These are phyloP conservation scores for Ilyonectria robusta DNA, from an alignment of 2,329 filamentous ascomycete genomes.

Conservation along the genomic window DNA sequence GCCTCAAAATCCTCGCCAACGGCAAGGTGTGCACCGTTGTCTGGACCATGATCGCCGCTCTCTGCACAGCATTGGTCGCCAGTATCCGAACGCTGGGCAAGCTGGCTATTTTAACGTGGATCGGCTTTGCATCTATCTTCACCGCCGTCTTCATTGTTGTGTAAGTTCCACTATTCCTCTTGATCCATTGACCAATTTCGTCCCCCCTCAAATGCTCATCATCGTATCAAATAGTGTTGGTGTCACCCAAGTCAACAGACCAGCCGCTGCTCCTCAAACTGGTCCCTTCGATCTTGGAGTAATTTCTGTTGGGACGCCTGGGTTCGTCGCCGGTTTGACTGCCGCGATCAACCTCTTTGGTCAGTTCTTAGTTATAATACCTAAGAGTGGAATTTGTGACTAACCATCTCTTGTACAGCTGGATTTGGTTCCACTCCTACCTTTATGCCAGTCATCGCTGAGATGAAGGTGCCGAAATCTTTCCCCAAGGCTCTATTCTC, in stretches of 20 bases:
- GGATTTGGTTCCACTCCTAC: conserved; percentile 40
- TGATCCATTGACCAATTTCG: background rate
- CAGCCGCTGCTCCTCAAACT: conserved; percentile 29
- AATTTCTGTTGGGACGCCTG: conserved; percentile 37
- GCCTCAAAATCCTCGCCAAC: conserved; percentile 40
- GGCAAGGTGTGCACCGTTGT: conserved; percentile 39
- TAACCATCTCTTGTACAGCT: conserved; percentile 15
- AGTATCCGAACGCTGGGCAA: conserved; percentile 49
- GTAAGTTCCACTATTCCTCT: conserved; percentile 28
- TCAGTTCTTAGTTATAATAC: conserved; percentile 15
- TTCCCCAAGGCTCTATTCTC: conserved; percentile 38
- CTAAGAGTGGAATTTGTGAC: background rate
- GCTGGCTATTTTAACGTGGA: conserved; percentile 49
- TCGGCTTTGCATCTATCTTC: conserved; percentile 47
- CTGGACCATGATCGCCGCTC: conserved; percentile 43
- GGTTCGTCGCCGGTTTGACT: conserved; percentile 43
- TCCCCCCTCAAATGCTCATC: background rate
- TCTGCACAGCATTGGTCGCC: conserved; percentile 45
- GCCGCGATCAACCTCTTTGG: conserved; percentile 46
- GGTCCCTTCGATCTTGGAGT: conserved; percentile 51
- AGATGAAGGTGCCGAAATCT: conserved; percentile 37
- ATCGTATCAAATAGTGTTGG: conserved; percentile 36
- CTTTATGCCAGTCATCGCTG: conserved; percentile 45
- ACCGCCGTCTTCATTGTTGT: conserved; percentile 48
- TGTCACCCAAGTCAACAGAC: conserved; percentile 41